These are phyloP conservation scores for Leishmania tarentolae DNA, from an alignment of 208 protist species.

Conservation along the genomic window DNA sequence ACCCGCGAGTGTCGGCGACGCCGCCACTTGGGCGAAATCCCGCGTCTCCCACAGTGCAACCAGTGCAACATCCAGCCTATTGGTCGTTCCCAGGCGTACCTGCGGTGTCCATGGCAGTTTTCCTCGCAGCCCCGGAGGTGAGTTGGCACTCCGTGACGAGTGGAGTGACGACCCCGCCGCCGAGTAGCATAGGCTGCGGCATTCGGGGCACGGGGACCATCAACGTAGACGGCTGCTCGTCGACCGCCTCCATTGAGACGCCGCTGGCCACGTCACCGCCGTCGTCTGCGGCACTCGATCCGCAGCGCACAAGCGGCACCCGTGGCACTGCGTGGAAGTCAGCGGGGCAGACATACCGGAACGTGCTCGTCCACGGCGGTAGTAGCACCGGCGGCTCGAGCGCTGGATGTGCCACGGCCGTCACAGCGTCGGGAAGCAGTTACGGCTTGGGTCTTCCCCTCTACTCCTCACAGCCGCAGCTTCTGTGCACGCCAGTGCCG, in stretches of 20 bases:
- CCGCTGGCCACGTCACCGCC: not conserved
- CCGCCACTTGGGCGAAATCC: not conserved
- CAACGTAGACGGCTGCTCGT: not conserved
- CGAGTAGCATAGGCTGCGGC: not conserved
- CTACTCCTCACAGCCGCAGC: slow-evolving; percentile 16
- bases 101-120: slow-evolving; percentile 16
- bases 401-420: not conserved
- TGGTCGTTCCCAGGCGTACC: slow-evolving; percentile 4
- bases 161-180: not conserved
- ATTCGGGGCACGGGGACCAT: not conserved
- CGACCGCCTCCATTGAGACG: slow-evolving; percentile 1
- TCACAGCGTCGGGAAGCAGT: not conserved
- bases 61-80: not conserved
- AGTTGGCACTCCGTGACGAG: slow-evolving; percentile 16
- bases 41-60: not conserved
- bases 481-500: slow-evolving; percentile 26
- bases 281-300: slow-evolving; percentile 8
- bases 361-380: not conserved
- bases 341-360: not conserved
- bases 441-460: slow-evolving; percentile 4
- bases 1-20: not conserved
- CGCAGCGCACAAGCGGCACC: slow-evolving; percentile 8
- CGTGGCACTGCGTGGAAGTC: not conserved
- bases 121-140: slow-evolving; percentile 29
- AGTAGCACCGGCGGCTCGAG: not conserved